phyloP scores from a whole-genome alignment of 228 moss, liverwort and hornwort species.

The Sphagnum magellanicum region DNA sequence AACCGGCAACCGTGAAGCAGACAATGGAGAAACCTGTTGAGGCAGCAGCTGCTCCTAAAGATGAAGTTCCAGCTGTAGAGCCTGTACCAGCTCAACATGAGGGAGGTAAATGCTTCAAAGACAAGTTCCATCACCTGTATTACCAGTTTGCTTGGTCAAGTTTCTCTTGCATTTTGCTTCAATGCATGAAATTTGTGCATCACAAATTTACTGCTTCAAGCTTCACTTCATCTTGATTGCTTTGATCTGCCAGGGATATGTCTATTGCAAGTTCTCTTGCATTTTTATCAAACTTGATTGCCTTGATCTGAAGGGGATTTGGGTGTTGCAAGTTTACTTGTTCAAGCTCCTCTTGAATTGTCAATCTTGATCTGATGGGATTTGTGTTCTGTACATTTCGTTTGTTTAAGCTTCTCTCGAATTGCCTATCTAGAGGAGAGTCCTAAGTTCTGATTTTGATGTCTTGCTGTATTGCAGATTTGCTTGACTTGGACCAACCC shows the following conservation, averaged over 20 bases:
- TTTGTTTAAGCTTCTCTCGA: too few species aligned
- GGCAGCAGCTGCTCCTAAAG: neutral
- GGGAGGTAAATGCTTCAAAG: neutral
- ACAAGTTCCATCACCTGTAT: too few species aligned
- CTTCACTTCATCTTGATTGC: neutral
- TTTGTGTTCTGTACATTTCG: too few species aligned
- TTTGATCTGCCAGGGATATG: neutral
- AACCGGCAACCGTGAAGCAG: slow-evolving; percentile 3
- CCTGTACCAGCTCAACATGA: slow-evolving; percentile 2
- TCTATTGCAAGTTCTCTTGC: too few species aligned
- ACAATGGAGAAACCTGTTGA: slow-evolving; percentile 1
- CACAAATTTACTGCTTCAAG: too few species aligned
- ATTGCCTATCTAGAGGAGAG: too few species aligned
- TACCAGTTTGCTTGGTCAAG: neutral
- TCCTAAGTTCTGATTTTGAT: neutral
- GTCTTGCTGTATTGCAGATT: slow-evolving; percentile 17
- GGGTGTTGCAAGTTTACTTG: too few species aligned
- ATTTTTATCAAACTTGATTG: too few species aligned
- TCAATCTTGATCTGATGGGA: too few species aligned
- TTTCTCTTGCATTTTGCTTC: neutral
- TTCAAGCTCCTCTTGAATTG: neutral
- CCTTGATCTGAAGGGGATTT: too few species aligned
- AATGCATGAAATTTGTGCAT: too few species aligned
- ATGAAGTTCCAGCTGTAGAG: neutral
- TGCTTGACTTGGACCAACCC: slow-evolving; percentile 42